Percentiles rank a stretch among this genome's conserved stretches.
Conservation (phyloP, 176 grass and related monocot genomes). For the Microstegium vimineum region DNA sequence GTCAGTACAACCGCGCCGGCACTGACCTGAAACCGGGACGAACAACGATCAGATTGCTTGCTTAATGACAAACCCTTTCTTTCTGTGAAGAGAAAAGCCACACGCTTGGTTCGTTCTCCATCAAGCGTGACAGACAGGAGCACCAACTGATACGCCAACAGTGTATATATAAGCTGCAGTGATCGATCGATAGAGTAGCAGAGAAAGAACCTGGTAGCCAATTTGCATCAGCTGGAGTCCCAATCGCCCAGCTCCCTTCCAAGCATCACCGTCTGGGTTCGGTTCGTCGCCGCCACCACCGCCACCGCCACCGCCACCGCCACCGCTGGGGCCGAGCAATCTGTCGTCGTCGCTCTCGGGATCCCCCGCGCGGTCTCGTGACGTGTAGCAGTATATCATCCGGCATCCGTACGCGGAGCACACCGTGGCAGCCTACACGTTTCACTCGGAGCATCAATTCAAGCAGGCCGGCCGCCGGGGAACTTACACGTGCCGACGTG, state of each 20-base stretch:
- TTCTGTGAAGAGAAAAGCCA: too few relatives aligned
- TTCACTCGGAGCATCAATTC: not conserved
- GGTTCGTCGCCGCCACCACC: too few relatives aligned
- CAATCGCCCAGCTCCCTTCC: not conserved
- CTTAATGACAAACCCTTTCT: not conserved
- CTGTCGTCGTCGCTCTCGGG: not conserved
- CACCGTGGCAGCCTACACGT: slow-evolving; percentile 34
- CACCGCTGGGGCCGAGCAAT: not conserved
- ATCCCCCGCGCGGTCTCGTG: not conserved
- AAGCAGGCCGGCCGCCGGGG: not conserved
- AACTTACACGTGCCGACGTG: not conserved
- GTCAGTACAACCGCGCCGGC: slow-evolving; percentile 50
- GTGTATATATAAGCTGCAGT: too few relatives aligned
- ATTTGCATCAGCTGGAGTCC: slow-evolving; percentile 19
- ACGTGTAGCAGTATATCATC: not conserved
- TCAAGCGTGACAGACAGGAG: too few relatives aligned
- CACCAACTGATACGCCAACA: too few relatives aligned
- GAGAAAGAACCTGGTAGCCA: slow-evolving; percentile 33
- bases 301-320: too few relatives aligned
- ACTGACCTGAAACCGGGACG: not conserved
- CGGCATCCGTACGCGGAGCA: slow-evolving; percentile 51
- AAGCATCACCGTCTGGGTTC: not conserved
- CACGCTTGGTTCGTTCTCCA: too few relatives aligned
- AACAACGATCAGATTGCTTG: not conserved
- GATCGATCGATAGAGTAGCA: not conserved